Percentiles rank a stretch among this genome's conserved stretches.
These are phyloP conservation scores for Fusarium subtropicale DNA, from an alignment of 2,329 filamentous ascomycete species.

Conservation along the genomic window DNA sequence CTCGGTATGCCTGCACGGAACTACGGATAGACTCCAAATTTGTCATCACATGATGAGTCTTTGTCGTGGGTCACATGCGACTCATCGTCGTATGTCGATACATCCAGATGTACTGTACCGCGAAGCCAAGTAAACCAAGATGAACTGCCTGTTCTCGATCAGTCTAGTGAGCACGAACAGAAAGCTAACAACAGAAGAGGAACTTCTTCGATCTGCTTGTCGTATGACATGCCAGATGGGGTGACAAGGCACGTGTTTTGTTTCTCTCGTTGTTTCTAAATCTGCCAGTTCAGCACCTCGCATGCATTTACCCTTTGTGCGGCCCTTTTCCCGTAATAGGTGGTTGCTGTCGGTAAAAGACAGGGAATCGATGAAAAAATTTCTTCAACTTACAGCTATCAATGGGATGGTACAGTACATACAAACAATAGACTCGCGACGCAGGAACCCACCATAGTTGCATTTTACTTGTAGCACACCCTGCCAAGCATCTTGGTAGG, in stretches of 20 bases:
- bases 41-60: conserved; percentile 44
- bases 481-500: conserved; percentile 26
- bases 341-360: not conserved
- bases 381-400: not conserved
- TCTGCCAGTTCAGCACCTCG: conserved; percentile 14
- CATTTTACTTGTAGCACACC: conserved; percentile 6
- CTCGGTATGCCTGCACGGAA: not conserved
- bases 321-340: too few relatives aligned
- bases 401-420: not conserved
- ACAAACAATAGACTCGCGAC: conserved; percentile 12
- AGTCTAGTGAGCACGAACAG: conserved; percentile 18
- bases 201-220: conserved; percentile 17
- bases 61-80: conserved; percentile 36
- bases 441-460: conserved; percentile 34
- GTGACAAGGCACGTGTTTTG: conserved; percentile 36
- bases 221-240: conserved; percentile 43
- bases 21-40: conserved; percentile 4
- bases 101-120: conserved; percentile 1
- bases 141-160: conserved; percentile 12
- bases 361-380: not conserved
- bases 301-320: not conserved
- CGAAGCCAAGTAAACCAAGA: not conserved
- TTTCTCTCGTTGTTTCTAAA: conserved; percentile 2
- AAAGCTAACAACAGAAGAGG: conserved; percentile 2
- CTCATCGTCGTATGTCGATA: conserved; percentile 33